Percentiles rank a stretch among this genome's conserved stretches.
phyloP scores from a whole-genome alignment of 352 stramenopile genomes.

The Blastocystis sp. region DNA sequence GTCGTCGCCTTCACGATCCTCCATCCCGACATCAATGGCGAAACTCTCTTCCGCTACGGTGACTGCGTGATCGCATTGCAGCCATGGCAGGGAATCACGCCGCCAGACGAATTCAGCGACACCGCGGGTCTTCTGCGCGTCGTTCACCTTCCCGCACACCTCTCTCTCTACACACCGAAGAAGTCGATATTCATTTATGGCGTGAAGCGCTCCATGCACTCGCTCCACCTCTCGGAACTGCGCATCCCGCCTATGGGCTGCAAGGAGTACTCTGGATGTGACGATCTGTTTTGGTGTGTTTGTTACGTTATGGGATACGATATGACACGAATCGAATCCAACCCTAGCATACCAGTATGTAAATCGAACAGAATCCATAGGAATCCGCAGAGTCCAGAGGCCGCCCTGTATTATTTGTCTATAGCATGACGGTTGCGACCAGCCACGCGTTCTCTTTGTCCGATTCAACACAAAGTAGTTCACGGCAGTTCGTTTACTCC shows the following conservation, averaged over 20 bases:
- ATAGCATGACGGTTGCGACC: not conserved
- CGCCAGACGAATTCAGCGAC: conserved; percentile 6
- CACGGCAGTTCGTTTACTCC: conserved; percentile 50
- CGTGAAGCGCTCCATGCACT: conserved; percentile 18
- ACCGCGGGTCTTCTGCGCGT: conserved; percentile 16
- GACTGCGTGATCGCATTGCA: conserved; percentile 24
- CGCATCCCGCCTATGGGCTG: conserved; percentile 28
- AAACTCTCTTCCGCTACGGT: not conserved
- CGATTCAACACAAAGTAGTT: conserved; percentile 53
- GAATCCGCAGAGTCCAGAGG: too few relatives aligned
- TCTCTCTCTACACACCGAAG: conserved; percentile 30
- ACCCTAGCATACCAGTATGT: too few relatives aligned
- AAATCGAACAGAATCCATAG: too few relatives aligned
- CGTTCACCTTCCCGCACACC: not conserved
- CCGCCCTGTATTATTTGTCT: too few relatives aligned
- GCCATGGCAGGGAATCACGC: conserved; percentile 41
- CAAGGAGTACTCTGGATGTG: not conserved
- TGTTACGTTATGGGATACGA: too few relatives aligned
- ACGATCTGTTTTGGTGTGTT: conserved; percentile 37
- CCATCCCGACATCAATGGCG: not conserved
- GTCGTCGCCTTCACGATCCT: not conserved
- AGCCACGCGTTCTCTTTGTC: not conserved
- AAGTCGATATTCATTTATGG: conserved; percentile 46
- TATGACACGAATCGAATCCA: too few relatives aligned
- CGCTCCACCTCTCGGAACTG: conserved; percentile 17